These are phyloP conservation scores for Trichoderma orchidacearum DNA, from an alignment of 495 filamentous ascomycete genomes.

Conservation along the genomic window DNA sequence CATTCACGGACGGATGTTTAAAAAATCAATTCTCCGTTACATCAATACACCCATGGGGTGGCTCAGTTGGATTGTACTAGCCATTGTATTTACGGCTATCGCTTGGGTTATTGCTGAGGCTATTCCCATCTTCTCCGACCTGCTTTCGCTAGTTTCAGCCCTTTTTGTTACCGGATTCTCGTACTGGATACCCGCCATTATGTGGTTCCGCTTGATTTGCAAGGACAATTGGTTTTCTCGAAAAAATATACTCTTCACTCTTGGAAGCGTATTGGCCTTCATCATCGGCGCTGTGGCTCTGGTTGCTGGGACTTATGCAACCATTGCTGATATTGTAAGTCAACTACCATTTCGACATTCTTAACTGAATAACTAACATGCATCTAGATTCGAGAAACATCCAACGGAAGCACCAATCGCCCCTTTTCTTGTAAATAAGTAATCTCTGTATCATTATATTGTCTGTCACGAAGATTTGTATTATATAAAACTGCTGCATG, in stretches of 20 bases:
- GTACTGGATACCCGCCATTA: conserved; percentile 34
- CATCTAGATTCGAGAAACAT: not conserved
- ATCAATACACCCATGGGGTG: conserved; percentile 25
- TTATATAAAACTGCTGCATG: not conserved
- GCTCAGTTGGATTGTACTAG: conserved; percentile 25
- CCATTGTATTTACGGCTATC: conserved; percentile 32
- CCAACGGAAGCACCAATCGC: not conserved
- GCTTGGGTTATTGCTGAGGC: conserved; percentile 46
- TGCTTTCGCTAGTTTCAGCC: conserved; percentile 30
- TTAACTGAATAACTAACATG: not conserved
- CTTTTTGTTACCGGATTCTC: conserved; percentile 38
- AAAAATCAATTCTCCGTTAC: conserved; percentile 6
- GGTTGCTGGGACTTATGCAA: conserved; percentile 44
- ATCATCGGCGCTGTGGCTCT: conserved; percentile 39
- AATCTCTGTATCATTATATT: not conserved
- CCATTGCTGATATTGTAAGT: conserved; percentile 42
- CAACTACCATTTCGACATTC: conserved; percentile 13
- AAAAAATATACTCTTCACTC: conserved; percentile 29
- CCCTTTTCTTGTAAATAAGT: not conserved
- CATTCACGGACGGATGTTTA: conserved; percentile 39
- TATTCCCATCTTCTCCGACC: conserved; percentile 45
- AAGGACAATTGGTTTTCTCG: conserved; percentile 22
- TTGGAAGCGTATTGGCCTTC: conserved; percentile 37
- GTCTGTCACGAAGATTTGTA: not conserved
- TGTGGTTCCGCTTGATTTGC: conserved; percentile 43